Conservation (phyloP, 495 filamentous ascomycete species). For the Aspergillus sclerotiicarbonarius region DNA sequence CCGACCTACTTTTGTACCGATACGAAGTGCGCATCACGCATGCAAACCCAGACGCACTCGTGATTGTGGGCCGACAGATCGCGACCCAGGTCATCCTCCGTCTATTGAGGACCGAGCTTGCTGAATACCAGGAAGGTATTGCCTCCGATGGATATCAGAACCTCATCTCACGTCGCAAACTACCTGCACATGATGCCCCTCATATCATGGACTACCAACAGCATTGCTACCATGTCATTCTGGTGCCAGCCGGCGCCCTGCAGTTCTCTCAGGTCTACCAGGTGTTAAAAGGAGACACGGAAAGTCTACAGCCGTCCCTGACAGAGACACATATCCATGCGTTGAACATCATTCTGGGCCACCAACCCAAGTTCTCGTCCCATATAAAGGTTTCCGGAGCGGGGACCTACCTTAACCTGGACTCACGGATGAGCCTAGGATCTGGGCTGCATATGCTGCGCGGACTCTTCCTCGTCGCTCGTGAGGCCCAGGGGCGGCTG, state of each 20-base stretch:
- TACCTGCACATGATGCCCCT: not conserved
- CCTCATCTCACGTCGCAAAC: not conserved
- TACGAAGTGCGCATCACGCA: not conserved
- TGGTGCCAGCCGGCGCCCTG: not conserved
- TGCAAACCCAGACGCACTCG: not conserved
- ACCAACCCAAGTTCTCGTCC: slow-evolving; percentile 31
- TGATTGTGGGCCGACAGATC: not conserved
- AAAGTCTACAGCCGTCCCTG: not conserved
- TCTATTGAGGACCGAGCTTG: not conserved
- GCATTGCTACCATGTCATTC: not conserved
- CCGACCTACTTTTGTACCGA: not conserved
- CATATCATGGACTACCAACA: not conserved
- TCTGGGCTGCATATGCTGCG: slow-evolving; percentile 52
- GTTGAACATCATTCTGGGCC: slow-evolving; percentile 52
- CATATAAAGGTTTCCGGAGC: slow-evolving; percentile 29
- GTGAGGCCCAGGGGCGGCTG: slow-evolving; percentile 38
- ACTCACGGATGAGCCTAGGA: slow-evolving; percentile 18
- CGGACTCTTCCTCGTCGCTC: slow-evolving; percentile 67
- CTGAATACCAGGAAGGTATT: not conserved
- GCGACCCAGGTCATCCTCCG: not conserved
- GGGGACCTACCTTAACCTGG: slow-evolving; percentile 32
- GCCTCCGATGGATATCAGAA: slow-evolving; percentile 4
- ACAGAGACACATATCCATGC: slow-evolving; percentile 27
- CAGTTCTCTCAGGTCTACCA: not conserved
- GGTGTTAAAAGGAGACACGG: not conserved